Percentiles rank a stretch among this genome's conserved stretches.
Conservation (phyloP, 2,329 filamentous ascomycete species). For the Berkeleyomyces basicola region DNA sequence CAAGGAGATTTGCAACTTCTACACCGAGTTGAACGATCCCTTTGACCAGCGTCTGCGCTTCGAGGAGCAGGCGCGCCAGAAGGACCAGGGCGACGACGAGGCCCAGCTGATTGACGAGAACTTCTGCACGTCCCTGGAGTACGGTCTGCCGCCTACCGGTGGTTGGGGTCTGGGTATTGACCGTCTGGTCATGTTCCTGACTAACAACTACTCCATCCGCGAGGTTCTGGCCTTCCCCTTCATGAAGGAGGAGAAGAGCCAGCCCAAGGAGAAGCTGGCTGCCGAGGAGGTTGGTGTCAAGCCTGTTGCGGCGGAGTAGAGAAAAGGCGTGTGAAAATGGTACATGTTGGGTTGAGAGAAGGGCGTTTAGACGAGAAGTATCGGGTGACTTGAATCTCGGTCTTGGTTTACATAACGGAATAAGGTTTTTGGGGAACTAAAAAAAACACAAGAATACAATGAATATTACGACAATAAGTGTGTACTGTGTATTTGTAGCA, state of each 20-base stretch:
- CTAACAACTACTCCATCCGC: conserved; percentile 83
- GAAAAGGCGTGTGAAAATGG: conserved; percentile 16
- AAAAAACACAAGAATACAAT: conserved; percentile 4
- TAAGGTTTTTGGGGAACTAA: conserved; percentile 11
- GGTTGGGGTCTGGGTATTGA: conserved; percentile 96
- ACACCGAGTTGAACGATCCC: conserved; percentile 87
- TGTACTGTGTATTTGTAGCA: neutral
- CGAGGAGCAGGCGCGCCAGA: conserved; percentile 90
- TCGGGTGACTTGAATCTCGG: neutral
- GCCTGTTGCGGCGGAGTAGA: conserved; percentile 43
- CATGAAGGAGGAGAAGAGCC: conserved; percentile 67
- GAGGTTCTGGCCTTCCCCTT: conserved; percentile 94
- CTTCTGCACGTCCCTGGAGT: conserved; percentile 80
- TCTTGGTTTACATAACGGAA: conserved; percentile 4
- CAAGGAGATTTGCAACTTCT: conserved; percentile 72
- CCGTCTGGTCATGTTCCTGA: conserved; percentile 87
- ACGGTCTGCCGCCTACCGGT: conserved; percentile 80
- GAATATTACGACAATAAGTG: neutral
- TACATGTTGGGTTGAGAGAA: neutral
- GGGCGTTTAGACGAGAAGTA: neutral
- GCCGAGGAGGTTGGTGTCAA: conserved; percentile 46
- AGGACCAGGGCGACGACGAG: conserved; percentile 93
- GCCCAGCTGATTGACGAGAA: conserved; percentile 92
- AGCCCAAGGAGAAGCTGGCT: conserved; percentile 34
- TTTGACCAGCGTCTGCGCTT: conserved; percentile 76